Conservation (phyloP, 345 rosid genomes). For the Corymbia maculata region DNA sequence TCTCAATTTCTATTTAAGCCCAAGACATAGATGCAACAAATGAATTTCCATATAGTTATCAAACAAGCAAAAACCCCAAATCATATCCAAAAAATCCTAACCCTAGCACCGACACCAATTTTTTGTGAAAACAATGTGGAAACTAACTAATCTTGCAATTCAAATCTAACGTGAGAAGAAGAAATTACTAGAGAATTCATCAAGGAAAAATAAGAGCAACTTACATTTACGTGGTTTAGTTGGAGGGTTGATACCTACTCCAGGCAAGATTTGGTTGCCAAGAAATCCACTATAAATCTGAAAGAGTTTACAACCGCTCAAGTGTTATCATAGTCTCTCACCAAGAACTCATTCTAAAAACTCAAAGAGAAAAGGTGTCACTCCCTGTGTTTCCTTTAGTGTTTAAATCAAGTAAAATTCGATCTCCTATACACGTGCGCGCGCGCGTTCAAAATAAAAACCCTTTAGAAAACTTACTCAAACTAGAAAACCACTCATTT, state of each 20-base stretch:
- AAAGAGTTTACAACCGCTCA: neutral
- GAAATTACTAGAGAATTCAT: neutral
- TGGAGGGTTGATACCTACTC: neutral
- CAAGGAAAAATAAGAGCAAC: neutral
- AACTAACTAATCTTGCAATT: neutral
- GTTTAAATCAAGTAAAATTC: neutral
- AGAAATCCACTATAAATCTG: neutral
- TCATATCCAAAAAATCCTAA: neutral
- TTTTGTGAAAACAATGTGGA: neutral
- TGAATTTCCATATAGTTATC: neutral
- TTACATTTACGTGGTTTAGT: neutral
- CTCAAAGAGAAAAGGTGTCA: neutral
- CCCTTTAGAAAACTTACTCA: neutral
- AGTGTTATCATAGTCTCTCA: neutral
- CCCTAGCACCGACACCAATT: neutral
- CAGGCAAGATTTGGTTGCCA: rapidly evolving
- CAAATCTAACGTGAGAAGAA: neutral
- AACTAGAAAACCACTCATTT: neutral
- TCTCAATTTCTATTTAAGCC: neutral
- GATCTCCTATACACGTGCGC: neutral
- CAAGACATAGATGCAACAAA: neutral
- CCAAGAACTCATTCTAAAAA: neutral
- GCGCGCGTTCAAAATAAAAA: neutral
- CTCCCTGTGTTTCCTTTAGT: neutral
- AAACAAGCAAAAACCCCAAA: neutral